Evolutionary conservation across 2,329 filamentous ascomycete genomes (phyloP), one percentile per base, ranked within the genome.

Genomic region (Fusarium hostae): DNA sequence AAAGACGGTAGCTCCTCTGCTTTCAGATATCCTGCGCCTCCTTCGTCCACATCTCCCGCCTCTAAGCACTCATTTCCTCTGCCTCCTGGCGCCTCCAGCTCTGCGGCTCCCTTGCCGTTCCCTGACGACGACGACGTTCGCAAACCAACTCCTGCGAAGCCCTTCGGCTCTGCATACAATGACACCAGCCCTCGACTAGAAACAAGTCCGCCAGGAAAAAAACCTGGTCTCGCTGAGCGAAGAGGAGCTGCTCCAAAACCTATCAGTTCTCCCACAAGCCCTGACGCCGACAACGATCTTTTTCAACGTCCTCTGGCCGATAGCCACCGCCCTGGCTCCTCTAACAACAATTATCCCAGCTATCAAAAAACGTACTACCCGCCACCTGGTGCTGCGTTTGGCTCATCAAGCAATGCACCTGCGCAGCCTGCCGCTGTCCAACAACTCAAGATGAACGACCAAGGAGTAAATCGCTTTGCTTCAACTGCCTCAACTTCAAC

Each of bases 401-500:
- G 75, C 52, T 76, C 81, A 16, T 79, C 78, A 22, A 78, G 72
- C 65, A 79, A 80, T 79, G 78, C 75, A 5, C 55, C 68, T 50
- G 63, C 68, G n/a, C 75, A 76, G 43, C 62, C 73, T 8, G 66
- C 66, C 10, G 67, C 63, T 55, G 60, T 65, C 47, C 63, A 79
- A 63, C 71, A 78, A 43, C 50, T 73, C 24, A 75, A 66, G 77
- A 80, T 82, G n/a, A 77, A 77, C 32, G 84, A 86, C n/a, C 82
- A 76, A 55, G 83, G 84, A 34, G 86, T 91, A 70, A 90, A 88
- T 76, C 86, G 90, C 47, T 90, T 90, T 72, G 86, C 87, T 15
- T 98, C 95, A 5, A 97, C 94, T 11, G 94, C 95, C 18, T 98
- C 96, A 1, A 97, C 91, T 16, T 97, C 95, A 4, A 99, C 96